These are phyloP conservation scores for Lachancea sp. DNA, from an alignment of 805 yeast species.

Conservation along the genomic window DNA sequence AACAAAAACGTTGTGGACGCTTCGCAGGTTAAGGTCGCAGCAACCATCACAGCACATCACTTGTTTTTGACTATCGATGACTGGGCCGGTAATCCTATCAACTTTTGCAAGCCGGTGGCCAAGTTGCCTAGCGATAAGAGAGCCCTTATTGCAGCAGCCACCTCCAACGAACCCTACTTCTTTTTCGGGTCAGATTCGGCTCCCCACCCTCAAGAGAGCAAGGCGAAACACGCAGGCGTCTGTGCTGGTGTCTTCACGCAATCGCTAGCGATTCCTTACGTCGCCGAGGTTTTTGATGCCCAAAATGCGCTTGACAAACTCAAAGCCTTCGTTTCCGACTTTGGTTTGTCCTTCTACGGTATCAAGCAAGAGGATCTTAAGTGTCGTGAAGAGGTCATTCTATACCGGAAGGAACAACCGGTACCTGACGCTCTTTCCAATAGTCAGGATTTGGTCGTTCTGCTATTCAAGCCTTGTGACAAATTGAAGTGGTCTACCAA, in stretches of 20 bases:
- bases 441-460: slow-evolving; percentile 47
- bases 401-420: slow-evolving; percentile 46
- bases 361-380: slow-evolving; percentile 42
- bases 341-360: slow-evolving; percentile 67
- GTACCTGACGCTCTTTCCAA: slow-evolving; percentile 55
- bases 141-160: slow-evolving; percentile 81
- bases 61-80: slow-evolving; percentile 79
- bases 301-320: slow-evolving; percentile 58
- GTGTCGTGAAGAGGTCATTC: slow-evolving; percentile 42
- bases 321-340: slow-evolving; percentile 66
- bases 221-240: slow-evolving; percentile 71
- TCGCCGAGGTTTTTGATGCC: slow-evolving; percentile 79
- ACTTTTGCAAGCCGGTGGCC: slow-evolving; percentile 97
- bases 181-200: slow-evolving; percentile 98
- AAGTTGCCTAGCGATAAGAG: slow-evolving; percentile 79
- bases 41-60: slow-evolving; percentile 95
- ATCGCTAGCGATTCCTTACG: slow-evolving; percentile 67
- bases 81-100: slow-evolving; percentile 95
- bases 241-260: slow-evolving; percentile 99
- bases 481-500: slow-evolving; percentile 63
- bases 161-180: slow-evolving; percentile 84
- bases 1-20: slow-evolving; percentile 38
- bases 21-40: slow-evolving; percentile 60
- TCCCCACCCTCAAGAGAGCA: slow-evolving; percentile 83
- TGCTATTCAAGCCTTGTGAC: slow-evolving; percentile 84